Evolutionary conservation across 2,329 filamentous ascomycete genomes (phyloP).

Genomic region (Immersiporthe knoxdaviesiana): DNA sequence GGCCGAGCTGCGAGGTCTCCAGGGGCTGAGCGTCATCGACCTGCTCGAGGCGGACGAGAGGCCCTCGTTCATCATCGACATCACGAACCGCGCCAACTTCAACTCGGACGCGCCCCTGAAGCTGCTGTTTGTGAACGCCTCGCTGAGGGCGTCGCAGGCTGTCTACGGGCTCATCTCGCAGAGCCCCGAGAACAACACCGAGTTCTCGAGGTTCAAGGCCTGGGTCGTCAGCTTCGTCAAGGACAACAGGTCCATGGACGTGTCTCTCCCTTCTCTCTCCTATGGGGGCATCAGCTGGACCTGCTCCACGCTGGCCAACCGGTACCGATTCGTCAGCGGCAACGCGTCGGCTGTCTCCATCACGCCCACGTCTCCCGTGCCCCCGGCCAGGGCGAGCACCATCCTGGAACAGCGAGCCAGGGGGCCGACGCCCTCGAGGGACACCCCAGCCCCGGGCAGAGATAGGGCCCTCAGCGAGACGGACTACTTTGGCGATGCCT

Average conservation of each 20-base stretch:
- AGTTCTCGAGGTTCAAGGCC: slow-evolving; percentile 67
- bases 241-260: slow-evolving; percentile 55
- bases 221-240: slow-evolving; percentile 67
- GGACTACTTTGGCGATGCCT: slow-evolving; percentile 49
- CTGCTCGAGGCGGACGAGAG: slow-evolving; percentile 76
- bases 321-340: slow-evolving; percentile 70
- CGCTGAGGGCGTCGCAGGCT: slow-evolving; percentile 61
- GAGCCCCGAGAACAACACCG: slow-evolving; percentile 48
- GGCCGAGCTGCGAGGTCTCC: slow-evolving; percentile 59
- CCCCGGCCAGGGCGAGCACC: slow-evolving; percentile 42
- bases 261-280: slow-evolving; percentile 56
- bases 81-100: slow-evolving; percentile 60
- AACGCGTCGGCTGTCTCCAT: slow-evolving; percentile 44
- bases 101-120: slow-evolving; percentile 57
- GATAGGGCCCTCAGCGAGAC: slow-evolving; percentile 36
- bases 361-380: slow-evolving; percentile 46
- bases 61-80: slow-evolving; percentile 76
- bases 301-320: slow-evolving; percentile 68
- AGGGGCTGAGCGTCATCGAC: slow-evolving; percentile 69
- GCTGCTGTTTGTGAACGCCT: slow-evolving; percentile 70
- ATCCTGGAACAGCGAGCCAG: slow-evolving; percentile 41
- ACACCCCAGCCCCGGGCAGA: slow-evolving; percentile 37
- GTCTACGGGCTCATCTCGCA: slow-evolving; percentile 61
- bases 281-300: slow-evolving; percentile 73
- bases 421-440: slow-evolving; percentile 42